Percentiles rank a stretch among this genome's conserved stretches.
phyloP scores from a whole-genome alignment of 306 rosid genomes.

The Pachyrhizus erosus region DNA sequence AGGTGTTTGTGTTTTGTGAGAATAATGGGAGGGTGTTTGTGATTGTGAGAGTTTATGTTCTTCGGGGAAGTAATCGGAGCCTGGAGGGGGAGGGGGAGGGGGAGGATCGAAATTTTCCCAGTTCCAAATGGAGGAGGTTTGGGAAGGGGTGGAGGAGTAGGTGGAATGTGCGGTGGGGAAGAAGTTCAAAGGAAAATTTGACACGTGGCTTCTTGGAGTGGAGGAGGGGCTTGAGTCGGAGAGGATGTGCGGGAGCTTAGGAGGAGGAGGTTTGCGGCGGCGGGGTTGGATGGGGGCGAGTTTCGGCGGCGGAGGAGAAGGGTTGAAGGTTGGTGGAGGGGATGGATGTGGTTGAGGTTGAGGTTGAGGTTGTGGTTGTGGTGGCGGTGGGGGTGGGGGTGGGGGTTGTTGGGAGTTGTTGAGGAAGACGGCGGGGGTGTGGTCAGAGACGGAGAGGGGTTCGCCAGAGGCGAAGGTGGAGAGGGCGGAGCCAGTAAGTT shows the following conservation, averaged over 20 bases:
- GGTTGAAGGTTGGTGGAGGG: slow-evolving; percentile 70
- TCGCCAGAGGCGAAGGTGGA: slow-evolving; percentile 74
- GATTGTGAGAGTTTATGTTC: not conserved
- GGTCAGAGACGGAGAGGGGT: slow-evolving; percentile 74
- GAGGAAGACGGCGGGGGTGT: slow-evolving; percentile 88
- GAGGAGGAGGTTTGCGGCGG: slow-evolving; percentile 59
- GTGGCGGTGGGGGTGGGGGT: slow-evolving; percentile 51
- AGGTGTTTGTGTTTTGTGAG: not conserved
- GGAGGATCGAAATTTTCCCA: slow-evolving; percentile 98
- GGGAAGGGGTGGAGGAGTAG: slow-evolving; percentile 91
- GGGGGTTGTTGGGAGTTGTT: slow-evolving; percentile 43
- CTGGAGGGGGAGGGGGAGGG: slow-evolving; percentile 73
- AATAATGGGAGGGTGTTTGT: not conserved
- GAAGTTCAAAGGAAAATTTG: slow-evolving; percentile 52
- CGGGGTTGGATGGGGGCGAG: slow-evolving; percentile 32
- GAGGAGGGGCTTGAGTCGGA: slow-evolving; percentile 80
- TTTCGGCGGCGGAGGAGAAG: not conserved
- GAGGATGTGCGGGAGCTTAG: slow-evolving; percentile 91
- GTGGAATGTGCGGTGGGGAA: slow-evolving; percentile 77
- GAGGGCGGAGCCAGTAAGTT: slow-evolving; percentile 83
- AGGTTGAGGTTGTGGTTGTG: slow-evolving; percentile 48
- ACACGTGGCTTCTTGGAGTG: slow-evolving; percentile 63
- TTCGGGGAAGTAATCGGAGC: slow-evolving; percentile 73
- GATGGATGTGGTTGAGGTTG: slow-evolving; percentile 42
- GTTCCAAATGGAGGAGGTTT: slow-evolving; percentile 92